Conservation (phyloP, 1,139 yeast species). For the Schizosaccharomyces versatilis region DNA sequence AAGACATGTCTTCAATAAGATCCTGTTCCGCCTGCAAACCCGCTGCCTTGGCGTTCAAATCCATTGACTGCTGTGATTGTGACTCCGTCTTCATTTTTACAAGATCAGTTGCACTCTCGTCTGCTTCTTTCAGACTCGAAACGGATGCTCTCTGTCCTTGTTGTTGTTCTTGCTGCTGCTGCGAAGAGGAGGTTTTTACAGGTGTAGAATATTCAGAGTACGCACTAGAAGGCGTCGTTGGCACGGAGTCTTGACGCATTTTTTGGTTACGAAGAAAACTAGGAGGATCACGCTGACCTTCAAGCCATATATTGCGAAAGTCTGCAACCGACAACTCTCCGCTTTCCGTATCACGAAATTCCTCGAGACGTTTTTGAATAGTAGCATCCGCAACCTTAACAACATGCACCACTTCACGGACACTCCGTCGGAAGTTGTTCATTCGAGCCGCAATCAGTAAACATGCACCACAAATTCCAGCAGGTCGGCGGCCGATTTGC, state of each 20-base stretch:
- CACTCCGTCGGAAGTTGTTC: slow-evolving; percentile 83
- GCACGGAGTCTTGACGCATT: slow-evolving; percentile 14
- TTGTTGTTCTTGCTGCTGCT: neutral
- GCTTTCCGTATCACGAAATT: slow-evolving; percentile 58
- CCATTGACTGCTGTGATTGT: neutral
- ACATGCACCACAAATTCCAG: slow-evolving; percentile 97
- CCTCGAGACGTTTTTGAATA: slow-evolving; percentile 67
- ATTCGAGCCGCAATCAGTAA: slow-evolving; percentile 78
- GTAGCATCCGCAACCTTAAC: slow-evolving; percentile 93
- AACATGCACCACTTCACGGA: slow-evolving; percentile 80
- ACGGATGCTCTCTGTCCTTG: neutral
- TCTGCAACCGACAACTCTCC: slow-evolving; percentile 51
- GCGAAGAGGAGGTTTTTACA: neutral
- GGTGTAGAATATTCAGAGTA: neutral
- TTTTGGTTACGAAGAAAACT: slow-evolving; percentile 37
- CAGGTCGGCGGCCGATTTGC: slow-evolving; percentile 89
- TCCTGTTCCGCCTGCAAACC: too few species aligned
- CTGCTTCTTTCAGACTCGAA: too few species aligned
- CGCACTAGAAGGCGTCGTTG: too few species aligned
- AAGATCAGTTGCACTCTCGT: too few species aligned
- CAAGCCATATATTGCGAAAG: slow-evolving; percentile 36
- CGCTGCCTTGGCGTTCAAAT: neutral
- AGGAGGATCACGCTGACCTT: slow-evolving; percentile 50
- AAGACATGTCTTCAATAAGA: neutral
- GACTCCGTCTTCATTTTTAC: neutral